Evolutionary conservation across 345 rosid species (phyloP), one percentile per base, ranked within the genome.

Genomic region (Salix viminalis): DNA sequence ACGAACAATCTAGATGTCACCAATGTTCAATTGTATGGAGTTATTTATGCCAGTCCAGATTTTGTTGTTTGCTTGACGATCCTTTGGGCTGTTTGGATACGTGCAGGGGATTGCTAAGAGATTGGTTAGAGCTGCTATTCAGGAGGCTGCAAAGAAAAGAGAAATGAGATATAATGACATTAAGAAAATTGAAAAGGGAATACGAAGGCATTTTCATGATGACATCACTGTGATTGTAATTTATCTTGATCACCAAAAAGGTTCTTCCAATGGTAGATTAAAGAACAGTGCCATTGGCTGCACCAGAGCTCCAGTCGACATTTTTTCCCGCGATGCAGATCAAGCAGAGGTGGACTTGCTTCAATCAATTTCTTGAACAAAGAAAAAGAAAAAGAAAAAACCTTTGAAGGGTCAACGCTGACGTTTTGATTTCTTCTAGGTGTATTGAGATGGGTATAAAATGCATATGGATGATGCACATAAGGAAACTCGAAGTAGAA

Each of bases 231-330:
- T 81, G 73, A 48, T 81, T 4, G 84, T 81, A 7, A 67, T 81
- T 11, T 81, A 64, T 58, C 81, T 92, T 10, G 97, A 94, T 76
- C 94, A 89, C 78, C 82, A 83, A 1, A 84, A 78, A 73, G 72
- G 73, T 76, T 69, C 87, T 23, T 23, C 86, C 1, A 64, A 44
- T 14, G 18, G 79, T 44, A 84, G 77, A 80, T 66, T 46, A 44
- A 73, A 84, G 67, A 77, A 76, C 42, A 64, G 80, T 19, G 75
- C 77, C 15, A 46, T 80, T 21, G 87, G 92, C 64, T 86, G 93
- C 84, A 87, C 86, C 11, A 81, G 78, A 0, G 90, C 97, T 10
- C 98, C 98, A 3, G 75, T 87, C 1, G 97, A 94, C 81, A 92
- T 94, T 75, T 87, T 84, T 90, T 87, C 95, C 26, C 79, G 86